Evolutionary conservation across 2,329 filamentous ascomycete species (phyloP).

Genomic region (Fusarium paranaense): DNA sequence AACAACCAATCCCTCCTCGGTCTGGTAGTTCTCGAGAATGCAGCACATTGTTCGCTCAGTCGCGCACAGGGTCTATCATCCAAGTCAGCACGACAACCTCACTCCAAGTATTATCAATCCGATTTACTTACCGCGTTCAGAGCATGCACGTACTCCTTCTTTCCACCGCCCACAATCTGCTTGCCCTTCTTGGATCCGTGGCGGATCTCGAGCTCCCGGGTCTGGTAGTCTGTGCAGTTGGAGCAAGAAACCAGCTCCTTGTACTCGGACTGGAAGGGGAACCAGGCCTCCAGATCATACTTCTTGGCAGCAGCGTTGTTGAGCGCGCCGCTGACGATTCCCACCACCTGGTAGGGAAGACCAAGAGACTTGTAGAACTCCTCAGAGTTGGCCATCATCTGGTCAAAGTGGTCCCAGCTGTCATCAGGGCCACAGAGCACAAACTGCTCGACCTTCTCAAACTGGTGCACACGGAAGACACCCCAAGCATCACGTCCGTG

Average conservation of each 20-base stretch:
- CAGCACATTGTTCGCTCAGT: conserved; percentile 95
- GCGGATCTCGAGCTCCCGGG: conserved; percentile 90
- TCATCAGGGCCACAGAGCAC: conserved; percentile 86
- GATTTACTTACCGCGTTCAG: conserved; percentile 72
- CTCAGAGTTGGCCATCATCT: conserved; percentile 91
- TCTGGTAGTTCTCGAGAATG: conserved; percentile 97
- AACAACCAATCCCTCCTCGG: conserved; percentile 83
- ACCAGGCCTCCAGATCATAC: conserved; percentile 96
- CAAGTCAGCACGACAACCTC: conserved; percentile 13
- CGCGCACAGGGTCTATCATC: conserved; percentile 76
- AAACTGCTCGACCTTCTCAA: conserved; percentile 92
- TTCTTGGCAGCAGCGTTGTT: conserved; percentile 86
- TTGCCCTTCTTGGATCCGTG: conserved; percentile 80
- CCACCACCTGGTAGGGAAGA: conserved; percentile 90
- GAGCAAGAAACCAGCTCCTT: conserved; percentile 98
- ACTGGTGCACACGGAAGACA: conserved; percentile 97
- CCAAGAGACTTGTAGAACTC: conserved; percentile 94
- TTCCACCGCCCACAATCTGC: conserved; percentile 72
- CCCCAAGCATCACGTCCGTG: conserved; percentile 94
- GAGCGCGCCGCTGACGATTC: conserved; percentile 95
- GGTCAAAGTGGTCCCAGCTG: conserved; percentile 92
- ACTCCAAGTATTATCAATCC: background rate
- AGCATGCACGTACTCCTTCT: conserved; percentile 94
- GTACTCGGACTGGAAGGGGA: conserved; percentile 96
- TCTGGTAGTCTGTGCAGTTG: conserved; percentile 99